Percentiles rank a stretch among this genome's conserved stretches.
phyloP scores from a whole-genome alignment of 2,329 filamentous ascomycete species.

The Mariannaea sp. region DNA sequence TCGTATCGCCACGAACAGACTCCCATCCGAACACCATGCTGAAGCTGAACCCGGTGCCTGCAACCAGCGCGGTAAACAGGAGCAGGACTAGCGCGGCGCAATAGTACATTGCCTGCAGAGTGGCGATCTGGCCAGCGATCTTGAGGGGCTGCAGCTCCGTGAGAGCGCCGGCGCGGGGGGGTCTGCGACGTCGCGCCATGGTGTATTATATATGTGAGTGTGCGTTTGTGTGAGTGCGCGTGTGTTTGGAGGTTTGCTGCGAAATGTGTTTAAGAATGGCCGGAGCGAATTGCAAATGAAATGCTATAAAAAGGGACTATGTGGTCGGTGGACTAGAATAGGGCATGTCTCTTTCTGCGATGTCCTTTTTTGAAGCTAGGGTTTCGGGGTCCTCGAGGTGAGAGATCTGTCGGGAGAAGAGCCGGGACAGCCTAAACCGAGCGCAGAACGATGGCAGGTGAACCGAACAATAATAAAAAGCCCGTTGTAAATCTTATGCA shows the following conservation, averaged over 20 bases:
- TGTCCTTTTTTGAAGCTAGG: background rate
- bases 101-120: constrained; percentile 62
- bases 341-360: constrained; percentile 29
- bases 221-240: background rate
- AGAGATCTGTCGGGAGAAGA: too few relatives aligned
- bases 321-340: too few relatives aligned
- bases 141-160: constrained; percentile 64
- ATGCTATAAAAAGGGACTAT: too few relatives aligned
- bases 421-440: too few relatives aligned
- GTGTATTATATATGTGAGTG: background rate
- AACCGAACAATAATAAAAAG: background rate
- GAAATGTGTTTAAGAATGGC: background rate
- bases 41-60: constrained; percentile 58
- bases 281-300: background rate
- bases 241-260: too few relatives aligned
- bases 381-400: background rate
- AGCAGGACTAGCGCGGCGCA: constrained; percentile 55
- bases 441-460: background rate
- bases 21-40: constrained; percentile 64
- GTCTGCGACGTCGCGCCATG: constrained; percentile 63
- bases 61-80: constrained; percentile 62
- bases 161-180: constrained; percentile 63
- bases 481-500: too few relatives aligned
- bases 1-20: constrained; percentile 63
- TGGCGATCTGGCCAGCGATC: constrained; percentile 63